Evolutionary conservation across 1,139 yeast species (phyloP).

Genomic region (Taphrina sp.): DNA sequence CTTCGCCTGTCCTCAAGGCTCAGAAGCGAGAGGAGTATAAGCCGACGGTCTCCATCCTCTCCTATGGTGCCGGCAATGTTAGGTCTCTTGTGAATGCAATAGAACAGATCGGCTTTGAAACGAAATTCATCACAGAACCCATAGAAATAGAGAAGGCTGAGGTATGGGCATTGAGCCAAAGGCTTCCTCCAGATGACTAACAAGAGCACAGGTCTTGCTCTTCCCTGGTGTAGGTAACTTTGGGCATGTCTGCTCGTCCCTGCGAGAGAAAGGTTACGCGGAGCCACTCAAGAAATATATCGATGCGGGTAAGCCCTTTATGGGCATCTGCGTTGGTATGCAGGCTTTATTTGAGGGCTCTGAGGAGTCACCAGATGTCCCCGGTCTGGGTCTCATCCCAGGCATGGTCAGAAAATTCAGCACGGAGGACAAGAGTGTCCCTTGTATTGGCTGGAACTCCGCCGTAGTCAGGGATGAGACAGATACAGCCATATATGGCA

Average conservation of each 20-base stretch:
- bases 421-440: conserved; percentile 72
- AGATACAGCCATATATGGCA: conserved; percentile 54
- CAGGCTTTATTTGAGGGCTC: conserved; percentile 76
- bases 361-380: conserved; percentile 64
- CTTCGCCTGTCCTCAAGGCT: conserved; percentile 24
- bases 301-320: conserved; percentile 69
- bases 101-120: conserved; percentile 68
- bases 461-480: conserved; percentile 41
- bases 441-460: conserved; percentile 93
- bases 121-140: conserved; percentile 45
- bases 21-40: conserved; percentile 30
- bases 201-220: conserved; percentile 49
- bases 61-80: conserved; percentile 92
- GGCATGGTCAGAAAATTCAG: conserved; percentile 61
- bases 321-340: conserved; percentile 97
- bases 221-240: conserved; percentile 96
- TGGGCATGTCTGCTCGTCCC: conserved; percentile 81
- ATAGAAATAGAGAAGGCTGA: conserved; percentile 41
- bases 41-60: conserved; percentile 52
- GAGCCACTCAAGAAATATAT: conserved; percentile 67
- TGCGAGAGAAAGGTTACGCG: conserved; percentile 60
- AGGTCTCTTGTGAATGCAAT: conserved; percentile 87
- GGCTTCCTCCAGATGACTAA: not conserved
- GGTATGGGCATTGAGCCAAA: conserved; percentile 25
- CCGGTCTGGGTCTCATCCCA: conserved; percentile 58